These are phyloP conservation scores for Boletus rubescentipes DNA, from an alignment of 768 basidiomycete species.

Conservation along the genomic window DNA sequence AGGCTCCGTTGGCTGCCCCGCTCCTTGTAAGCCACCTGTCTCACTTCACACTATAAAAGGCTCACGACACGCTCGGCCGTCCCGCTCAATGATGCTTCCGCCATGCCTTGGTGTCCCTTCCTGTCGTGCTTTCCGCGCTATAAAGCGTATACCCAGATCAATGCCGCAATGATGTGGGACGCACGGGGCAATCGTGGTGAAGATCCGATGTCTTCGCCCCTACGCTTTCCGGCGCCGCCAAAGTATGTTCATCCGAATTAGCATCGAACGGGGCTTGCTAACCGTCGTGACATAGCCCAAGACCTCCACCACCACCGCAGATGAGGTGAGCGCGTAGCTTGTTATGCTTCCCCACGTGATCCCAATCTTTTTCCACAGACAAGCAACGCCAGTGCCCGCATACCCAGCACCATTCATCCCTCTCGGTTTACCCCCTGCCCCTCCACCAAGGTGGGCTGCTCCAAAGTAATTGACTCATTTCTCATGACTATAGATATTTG, in stretches of 20 bases:
- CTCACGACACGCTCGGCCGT: not conserved
- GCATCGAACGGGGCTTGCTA: not conserved
- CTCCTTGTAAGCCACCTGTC: constrained; percentile 19
- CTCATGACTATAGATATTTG: not conserved
- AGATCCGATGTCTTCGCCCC: constrained; percentile 14
- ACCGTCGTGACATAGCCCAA: constrained; percentile 10
- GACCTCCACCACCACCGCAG: constrained; percentile 2
- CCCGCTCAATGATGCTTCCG: constrained; percentile 10
- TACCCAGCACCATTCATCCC: constrained; percentile 21
- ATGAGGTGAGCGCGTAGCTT: constrained; percentile 10
- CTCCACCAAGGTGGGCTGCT: constrained; percentile 16
- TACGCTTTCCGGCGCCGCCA: constrained; percentile 11
- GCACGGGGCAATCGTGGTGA: constrained; percentile 15
- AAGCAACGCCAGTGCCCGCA: constrained; percentile 4
- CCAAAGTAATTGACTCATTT: constrained; percentile 19
- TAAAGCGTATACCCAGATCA: constrained; percentile 34
- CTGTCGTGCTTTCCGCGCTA: constrained; percentile 34
- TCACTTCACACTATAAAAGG: constrained; percentile 27
- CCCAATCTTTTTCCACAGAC: constrained; percentile 12
- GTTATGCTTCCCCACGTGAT: not conserved
- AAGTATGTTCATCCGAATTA: constrained; percentile 16
- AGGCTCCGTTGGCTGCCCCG: constrained; percentile 21
- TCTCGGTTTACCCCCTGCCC: constrained; percentile 15
- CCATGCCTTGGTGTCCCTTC: constrained; percentile 32
- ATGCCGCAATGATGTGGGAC: constrained; percentile 30